phyloP scores from a whole-genome alignment of 177 flowering plant genomes.

The Vitis hybrid region DNA sequence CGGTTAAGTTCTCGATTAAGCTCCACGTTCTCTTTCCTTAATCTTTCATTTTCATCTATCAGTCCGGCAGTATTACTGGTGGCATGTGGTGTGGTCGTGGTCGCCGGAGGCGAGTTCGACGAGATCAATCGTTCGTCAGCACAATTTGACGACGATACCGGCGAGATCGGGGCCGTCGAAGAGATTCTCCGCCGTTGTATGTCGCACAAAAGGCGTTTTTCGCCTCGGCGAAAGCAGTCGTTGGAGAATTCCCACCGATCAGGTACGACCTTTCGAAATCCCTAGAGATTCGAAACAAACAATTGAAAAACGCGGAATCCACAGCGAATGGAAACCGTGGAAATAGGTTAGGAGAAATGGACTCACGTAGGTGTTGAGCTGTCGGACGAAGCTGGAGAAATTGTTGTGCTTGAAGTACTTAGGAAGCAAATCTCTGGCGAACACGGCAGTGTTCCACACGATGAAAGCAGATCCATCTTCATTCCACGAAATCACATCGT shows the following conservation, averaged over 20 bases:
- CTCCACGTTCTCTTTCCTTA: conserved; percentile 53
- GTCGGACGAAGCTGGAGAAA: conserved; percentile 83
- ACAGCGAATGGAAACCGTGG: not conserved
- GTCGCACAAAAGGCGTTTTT: conserved; percentile 46
- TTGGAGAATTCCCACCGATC: conserved; percentile 76
- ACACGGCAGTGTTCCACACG: conserved; percentile 64
- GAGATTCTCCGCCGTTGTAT: conserved; percentile 57
- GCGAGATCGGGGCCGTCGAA: conserved; percentile 13
- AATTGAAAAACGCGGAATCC: not conserved
- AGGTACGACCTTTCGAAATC: conserved; percentile 66
- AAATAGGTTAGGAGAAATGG: too few relatives aligned
- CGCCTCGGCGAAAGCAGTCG: conserved; percentile 58
- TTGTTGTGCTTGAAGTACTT: conserved; percentile 77
- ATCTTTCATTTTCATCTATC: conserved; percentile 57
- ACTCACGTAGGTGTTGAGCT: conserved; percentile 76
- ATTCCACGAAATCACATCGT: conserved; percentile 68
- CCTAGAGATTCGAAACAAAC: conserved; percentile 28
- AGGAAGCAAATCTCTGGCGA: conserved; percentile 66
- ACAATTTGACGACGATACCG: conserved; percentile 39
- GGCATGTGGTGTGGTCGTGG: not conserved
- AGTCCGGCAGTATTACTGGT: conserved; percentile 29
- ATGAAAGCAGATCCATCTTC: conserved; percentile 63
- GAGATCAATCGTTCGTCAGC: conserved; percentile 55
- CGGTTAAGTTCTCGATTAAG: conserved; percentile 34
- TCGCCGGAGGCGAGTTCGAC: conserved; percentile 33